Percentiles rank a stretch among this genome's conserved stretches.
These are phyloP conservation scores for Trypanosoma cruzi DNA, from an alignment of 208 protist species.

Conservation along the genomic window DNA sequence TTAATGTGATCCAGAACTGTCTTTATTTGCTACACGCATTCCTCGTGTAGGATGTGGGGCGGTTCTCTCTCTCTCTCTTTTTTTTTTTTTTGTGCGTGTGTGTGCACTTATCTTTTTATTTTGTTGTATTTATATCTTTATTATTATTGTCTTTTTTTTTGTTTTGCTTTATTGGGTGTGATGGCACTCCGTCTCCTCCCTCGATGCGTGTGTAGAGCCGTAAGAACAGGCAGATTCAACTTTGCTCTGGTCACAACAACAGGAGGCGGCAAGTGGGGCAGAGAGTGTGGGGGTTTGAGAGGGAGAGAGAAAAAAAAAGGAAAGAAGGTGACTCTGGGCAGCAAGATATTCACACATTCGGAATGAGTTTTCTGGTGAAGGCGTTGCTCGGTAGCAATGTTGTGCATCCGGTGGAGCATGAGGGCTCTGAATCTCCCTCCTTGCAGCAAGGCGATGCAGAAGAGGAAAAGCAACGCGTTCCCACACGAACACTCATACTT, in stretches of 20 bases:
- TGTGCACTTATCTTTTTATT: no score
- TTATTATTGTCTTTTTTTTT: neutral
- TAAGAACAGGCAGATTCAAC: neutral
- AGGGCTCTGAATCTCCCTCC: neutral
- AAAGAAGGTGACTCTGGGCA: constrained; percentile 2
- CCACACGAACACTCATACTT: constrained; percentile 63
- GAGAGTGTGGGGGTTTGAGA: no score
- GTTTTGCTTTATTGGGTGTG: neutral
- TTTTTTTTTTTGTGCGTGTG: neutral
- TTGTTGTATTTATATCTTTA: neutral
- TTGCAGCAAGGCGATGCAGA: constrained; percentile 1
- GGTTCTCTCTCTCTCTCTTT: no score
- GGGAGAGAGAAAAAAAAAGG: neutral
- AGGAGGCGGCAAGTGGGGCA: no score
- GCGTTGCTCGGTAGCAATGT: constrained; percentile 71
- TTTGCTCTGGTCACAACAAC: no score
- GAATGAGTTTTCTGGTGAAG: constrained; percentile 84
- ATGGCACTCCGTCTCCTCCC: neutral
- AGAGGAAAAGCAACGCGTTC: constrained; percentile 8
- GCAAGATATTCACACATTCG: neutral
- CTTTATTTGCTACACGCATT: constrained; percentile 5
- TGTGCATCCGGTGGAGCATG: constrained; percentile 52
- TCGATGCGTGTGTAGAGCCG: neutral
- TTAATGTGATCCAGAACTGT: constrained; percentile 2
- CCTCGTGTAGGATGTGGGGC: neutral